Base-by-base conservation (phyloP, 345 rosid genomes). In the Trapa bicornis region DNA sequence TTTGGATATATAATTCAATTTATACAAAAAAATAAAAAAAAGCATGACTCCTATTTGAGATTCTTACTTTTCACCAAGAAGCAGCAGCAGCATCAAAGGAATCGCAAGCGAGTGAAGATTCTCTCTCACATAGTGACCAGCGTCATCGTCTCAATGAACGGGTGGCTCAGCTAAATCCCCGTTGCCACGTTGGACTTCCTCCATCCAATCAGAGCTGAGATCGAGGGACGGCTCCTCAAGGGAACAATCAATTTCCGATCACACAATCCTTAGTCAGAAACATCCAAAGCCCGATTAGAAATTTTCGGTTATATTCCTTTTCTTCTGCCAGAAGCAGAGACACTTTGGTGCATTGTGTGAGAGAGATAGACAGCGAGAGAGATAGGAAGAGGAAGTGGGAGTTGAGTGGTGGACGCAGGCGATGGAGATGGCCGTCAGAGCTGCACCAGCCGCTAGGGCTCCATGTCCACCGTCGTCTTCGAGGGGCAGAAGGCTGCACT, bases 351-450 rank as follows among this genome's bases (percentile, higher is more conserved):
- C 60, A n/a, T 32, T 17, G 58, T 17, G 58, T 17, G 33, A 33
- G 64, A 61, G 62, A 58, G 37, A 39, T 6, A 39, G 42, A 22
- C 29, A 22, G 29, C 29, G 29, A 22, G 29, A 22, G 29, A 22
- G 29, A 22, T 22, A 6, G 42, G 0, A 6, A 35, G 41, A 33
- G 33, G 9, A 41, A 35, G 41, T 10, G 33, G 9, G 64, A 11
- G 64, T 47, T 4, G 42, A 5, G 65, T 37, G 65, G 65, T 37
- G 62, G 2, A 32, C 62, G 6, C 36, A 4, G 62, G 14, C 62
- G 62, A 58, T 58, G 80, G 87, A 78, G 76, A 83, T 87, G 85
- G 84, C 88, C 47, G 67, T 86, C 57, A 76, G 81, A 70, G 78
- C 86, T 77, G 75, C 85, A 61, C 61, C 78, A 37, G 65, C 86